Conservation (phyloP, 164 flowering plant genomes). For the Chloranthus sessilifolius region DNA sequence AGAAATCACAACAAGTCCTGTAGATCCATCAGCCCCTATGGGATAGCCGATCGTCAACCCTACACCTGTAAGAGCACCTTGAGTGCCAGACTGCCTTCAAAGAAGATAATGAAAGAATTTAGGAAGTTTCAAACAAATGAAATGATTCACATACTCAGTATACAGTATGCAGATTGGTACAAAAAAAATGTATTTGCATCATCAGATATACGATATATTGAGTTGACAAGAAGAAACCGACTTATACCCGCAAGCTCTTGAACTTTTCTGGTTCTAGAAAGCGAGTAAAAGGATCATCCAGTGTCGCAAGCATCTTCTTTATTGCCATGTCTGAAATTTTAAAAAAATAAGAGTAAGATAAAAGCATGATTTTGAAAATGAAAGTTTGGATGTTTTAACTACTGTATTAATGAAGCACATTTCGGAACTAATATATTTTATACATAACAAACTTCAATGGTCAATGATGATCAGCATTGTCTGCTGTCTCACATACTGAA, state of each 20-base stretch:
- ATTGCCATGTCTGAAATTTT: constrained; percentile 65
- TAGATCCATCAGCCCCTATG: constrained; percentile 36
- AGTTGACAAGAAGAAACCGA: constrained; percentile 15
- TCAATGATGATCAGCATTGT: too few species aligned
- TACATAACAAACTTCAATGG: neutral
- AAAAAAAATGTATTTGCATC: too few species aligned
- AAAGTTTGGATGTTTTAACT: too few species aligned
- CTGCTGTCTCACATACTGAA: too few species aligned
- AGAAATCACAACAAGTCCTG: constrained; percentile 83
- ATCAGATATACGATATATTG: constrained; percentile 2
- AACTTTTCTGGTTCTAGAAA: constrained; percentile 93
- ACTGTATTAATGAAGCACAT: too few species aligned
- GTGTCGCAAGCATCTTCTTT: constrained; percentile 88
- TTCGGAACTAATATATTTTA: neutral
- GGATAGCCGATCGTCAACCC: constrained; percentile 95
- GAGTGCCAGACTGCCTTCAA: constrained; percentile 99
- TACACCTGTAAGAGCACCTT: constrained; percentile 93
- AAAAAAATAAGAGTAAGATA: neutral
- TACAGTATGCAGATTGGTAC: too few species aligned
- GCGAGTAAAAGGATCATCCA: constrained; percentile 93
- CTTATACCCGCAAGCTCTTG: constrained; percentile 74
- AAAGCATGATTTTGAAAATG: neutral
- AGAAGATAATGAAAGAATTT: constrained; percentile 23
- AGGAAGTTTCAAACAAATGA: constrained; percentile 4
- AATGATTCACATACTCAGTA: constrained; percentile 1